Percentiles rank a stretch among this genome's conserved stretches.
Conservation (phyloP, 2,329 filamentous ascomycete genomes). For the Fusarium nanum region DNA sequence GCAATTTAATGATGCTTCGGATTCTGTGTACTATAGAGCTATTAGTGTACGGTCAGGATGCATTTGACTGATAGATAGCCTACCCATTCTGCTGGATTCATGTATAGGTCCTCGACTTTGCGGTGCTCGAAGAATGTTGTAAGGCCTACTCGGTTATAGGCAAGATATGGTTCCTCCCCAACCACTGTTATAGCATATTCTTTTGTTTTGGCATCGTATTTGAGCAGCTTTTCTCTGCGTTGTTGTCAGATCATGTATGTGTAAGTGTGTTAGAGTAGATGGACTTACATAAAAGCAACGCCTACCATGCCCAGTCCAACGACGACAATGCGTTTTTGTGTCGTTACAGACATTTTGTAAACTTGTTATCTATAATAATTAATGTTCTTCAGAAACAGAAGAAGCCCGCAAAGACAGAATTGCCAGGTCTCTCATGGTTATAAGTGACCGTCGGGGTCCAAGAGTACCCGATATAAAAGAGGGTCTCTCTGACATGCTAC, state of each 20-base stretch:
- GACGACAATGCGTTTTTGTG: constrained; percentile 76
- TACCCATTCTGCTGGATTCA: constrained; percentile 88
- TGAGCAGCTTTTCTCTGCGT: constrained; percentile 84
- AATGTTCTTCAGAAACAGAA: not conserved
- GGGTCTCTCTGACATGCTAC: constrained; percentile 16
- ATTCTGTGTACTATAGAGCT: constrained; percentile 69
- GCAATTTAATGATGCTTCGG: constrained; percentile 76
- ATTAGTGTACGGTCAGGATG: constrained; percentile 10
- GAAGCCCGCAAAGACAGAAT: not conserved
- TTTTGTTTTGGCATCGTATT: constrained; percentile 78
- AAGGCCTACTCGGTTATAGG: constrained; percentile 90
- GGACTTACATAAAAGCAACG: constrained; percentile 83
- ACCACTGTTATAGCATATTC: constrained; percentile 88
- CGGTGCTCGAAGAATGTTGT: constrained; percentile 91
- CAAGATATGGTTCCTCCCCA: constrained; percentile 87
- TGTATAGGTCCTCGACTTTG: constrained; percentile 85
- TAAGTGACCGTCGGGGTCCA: constrained; percentile 25
- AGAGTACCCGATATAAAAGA: constrained; percentile 25
- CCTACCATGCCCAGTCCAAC: constrained; percentile 94
- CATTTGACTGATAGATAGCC: not conserved
- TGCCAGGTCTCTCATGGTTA: constrained; percentile 22
- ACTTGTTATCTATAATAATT: not conserved
- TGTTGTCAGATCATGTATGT: constrained; percentile 14
- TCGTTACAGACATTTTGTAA: constrained; percentile 34
- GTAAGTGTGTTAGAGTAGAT: not conserved